Conservation (phyloP, 345 rosid genomes). For the Capsella bursapastoris region DNA sequence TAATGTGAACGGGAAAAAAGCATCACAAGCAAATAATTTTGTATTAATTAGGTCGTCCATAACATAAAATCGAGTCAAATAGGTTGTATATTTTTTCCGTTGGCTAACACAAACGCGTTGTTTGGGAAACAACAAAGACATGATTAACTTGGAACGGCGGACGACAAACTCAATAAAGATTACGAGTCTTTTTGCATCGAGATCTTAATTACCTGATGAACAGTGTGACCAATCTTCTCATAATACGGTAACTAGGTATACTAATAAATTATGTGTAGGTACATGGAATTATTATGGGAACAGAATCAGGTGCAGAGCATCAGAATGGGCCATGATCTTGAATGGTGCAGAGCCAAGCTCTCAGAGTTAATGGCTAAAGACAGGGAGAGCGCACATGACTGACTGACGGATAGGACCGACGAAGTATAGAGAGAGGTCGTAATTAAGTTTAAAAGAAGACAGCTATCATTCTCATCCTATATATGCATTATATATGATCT, state of each 20-base stretch:
- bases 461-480: slow-evolving; percentile 26
- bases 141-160: slow-evolving; percentile 19
- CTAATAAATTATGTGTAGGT: slow-evolving; percentile 3
- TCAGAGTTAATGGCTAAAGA: slow-evolving; percentile 21
- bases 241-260: not conserved
- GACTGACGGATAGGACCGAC: slow-evolving; percentile 33
- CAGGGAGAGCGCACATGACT: slow-evolving; percentile 36
- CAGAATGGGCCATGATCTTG: slow-evolving; percentile 40
- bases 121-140: not conserved
- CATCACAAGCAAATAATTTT: not conserved
- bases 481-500: slow-evolving; percentile 23
- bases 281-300: slow-evolving; percentile 14
- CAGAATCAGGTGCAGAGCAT: slow-evolving; percentile 39
- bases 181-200: slow-evolving; percentile 15
- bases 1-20: not conserved
- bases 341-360: slow-evolving; percentile 34
- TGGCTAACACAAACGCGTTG: not conserved
- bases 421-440: slow-evolving; percentile 12
- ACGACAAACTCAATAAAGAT: slow-evolving; percentile 19
- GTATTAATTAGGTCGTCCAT: not conserved
- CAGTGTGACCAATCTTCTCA: not conserved
- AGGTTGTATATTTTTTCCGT: too few relatives aligned
- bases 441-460: slow-evolving; percentile 16
- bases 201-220: slow-evolving; percentile 16
- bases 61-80: not conserved